Percentiles rank a stretch among this genome's conserved stretches.
phyloP scores from a whole-genome alignment of 768 basidiomycete genomes.

The Naganishia vishniacii region DNA sequence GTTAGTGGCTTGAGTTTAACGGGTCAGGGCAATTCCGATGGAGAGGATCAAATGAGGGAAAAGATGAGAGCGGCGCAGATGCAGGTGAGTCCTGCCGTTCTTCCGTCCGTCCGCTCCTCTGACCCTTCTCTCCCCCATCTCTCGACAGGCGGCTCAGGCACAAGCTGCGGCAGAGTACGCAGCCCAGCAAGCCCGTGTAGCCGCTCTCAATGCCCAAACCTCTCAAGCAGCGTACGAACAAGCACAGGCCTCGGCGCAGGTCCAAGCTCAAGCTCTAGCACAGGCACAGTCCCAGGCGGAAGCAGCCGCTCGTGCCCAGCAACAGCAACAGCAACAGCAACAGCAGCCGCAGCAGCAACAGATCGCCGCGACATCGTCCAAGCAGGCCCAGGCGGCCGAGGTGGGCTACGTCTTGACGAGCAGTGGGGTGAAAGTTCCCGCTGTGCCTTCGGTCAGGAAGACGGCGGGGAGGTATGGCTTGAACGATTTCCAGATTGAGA shows the following conservation, averaged over 20 bases:
- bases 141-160: slow-evolving; percentile 41
- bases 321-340: background rate
- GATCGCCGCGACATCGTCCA: slow-evolving; percentile 1
- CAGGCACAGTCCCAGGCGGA: background rate
- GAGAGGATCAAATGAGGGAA: slow-evolving; percentile 43
- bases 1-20: slow-evolving; percentile 30
- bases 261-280: background rate
- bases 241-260: slow-evolving; percentile 11
- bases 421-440: slow-evolving; percentile 25
- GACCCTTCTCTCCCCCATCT: background rate
- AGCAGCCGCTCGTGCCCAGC: background rate
- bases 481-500: slow-evolving; percentile 45
- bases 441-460: slow-evolving; percentile 34
- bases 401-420: slow-evolving; percentile 9
- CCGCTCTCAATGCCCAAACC: slow-evolving; percentile 46
- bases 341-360: slow-evolving; percentile 1
- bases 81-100: slow-evolving; percentile 33
- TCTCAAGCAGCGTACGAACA: slow-evolving; percentile 46
- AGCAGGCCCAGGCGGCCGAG: slow-evolving; percentile 19
- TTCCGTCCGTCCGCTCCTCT: background rate
- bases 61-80: slow-evolving; percentile 47
- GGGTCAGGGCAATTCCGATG: slow-evolving; percentile 20
- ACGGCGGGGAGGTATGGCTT: slow-evolving; percentile 47
- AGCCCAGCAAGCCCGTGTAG: slow-evolving; percentile 46
- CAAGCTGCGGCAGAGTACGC: slow-evolving; percentile 45